Evolutionary conservation across 192 early-diverging fungal genomes (phyloP), one percentile per base, ranked within the genome.

Genomic region (Coemansia sp.): DNA sequence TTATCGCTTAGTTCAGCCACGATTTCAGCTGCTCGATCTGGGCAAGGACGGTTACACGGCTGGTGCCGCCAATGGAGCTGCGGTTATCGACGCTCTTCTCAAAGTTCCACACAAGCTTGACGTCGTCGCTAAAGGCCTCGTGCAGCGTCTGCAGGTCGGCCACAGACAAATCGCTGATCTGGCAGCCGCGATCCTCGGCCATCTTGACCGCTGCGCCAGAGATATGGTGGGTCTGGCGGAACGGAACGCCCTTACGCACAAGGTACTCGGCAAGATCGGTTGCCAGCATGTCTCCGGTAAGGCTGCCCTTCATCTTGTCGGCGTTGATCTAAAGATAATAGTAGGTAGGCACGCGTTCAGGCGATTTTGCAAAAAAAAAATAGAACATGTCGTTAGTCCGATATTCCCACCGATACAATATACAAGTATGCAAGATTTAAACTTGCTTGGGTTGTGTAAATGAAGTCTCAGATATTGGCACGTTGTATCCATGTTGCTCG

Each of bases 171-270:
- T 90, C 71, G 62, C 73, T 75, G 83, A 99, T 87, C 23, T 85
- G 68, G 30, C 74, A 82, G n/a, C 78, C 75, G 32, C 89, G 88
- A 50, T 93, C 91, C 78, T 99, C 97, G 32, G 93, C 97, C 78
- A 97, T 72, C 56, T 86, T 85, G 55, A 99, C 95, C 23, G 97
- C 97, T 6, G 87, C 89, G 18, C 97, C 97, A 50, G 97, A 92
- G 64, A 99, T 93, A 78, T 99, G 95, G 76, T 99, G 97, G 2
- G 97, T 99, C 70, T 95, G 91, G 69, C 97, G 91, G 91, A 99
- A 99, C 8, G 97, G 97, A 52, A 98, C 89, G 28, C 93, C 92
- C 83, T 97, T 97, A 57, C 97, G 90, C 52, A 99, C 97, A 23
- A 99, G 83, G 70, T 99, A 99, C 75, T 99, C 97, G 47, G 97